Conservation (phyloP, 2,329 filamentous ascomycete genomes). For the Trichoderma sp. region DNA sequence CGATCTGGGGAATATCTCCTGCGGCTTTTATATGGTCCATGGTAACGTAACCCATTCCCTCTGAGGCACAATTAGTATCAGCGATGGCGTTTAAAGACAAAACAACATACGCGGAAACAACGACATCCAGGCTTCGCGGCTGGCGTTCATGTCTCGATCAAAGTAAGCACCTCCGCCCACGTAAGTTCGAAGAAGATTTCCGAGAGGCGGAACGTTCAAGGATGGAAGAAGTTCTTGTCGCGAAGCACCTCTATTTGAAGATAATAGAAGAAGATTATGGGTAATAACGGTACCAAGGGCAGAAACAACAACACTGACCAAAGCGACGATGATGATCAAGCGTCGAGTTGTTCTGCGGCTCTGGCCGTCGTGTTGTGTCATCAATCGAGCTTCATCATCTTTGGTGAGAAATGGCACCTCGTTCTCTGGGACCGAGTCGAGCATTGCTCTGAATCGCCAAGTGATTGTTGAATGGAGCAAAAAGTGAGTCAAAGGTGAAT, state of each 20-base stretch:
- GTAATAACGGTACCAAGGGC: no score
- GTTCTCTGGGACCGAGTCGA: constrained; percentile 1
- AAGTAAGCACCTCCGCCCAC: not conserved
- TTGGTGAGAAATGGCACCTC: not conserved
- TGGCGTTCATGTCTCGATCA: not conserved
- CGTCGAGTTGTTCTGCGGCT: no score
- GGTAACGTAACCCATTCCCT: no score
- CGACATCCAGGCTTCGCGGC: constrained; percentile 6
- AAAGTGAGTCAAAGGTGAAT: no score
- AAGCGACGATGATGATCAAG: no score
- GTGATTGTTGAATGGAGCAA: not conserved
- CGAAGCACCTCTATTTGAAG: not conserved
- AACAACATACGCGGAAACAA: not conserved
- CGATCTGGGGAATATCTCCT: not conserved
- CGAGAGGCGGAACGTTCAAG: not conserved
- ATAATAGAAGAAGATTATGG: not conserved
- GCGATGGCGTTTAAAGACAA: no score
- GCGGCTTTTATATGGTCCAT: no score
- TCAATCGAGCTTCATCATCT: not conserved
- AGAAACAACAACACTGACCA: no score
- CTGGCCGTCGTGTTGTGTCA: not conserved
- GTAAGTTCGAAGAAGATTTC: not conserved
- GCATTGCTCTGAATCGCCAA: not conserved
- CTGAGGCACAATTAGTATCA: no score
- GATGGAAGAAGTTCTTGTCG: not conserved